Evolutionary conservation across 2,329 filamentous ascomycete genomes (phyloP).

Genomic region (Aaosphaeria arxii): DNA sequence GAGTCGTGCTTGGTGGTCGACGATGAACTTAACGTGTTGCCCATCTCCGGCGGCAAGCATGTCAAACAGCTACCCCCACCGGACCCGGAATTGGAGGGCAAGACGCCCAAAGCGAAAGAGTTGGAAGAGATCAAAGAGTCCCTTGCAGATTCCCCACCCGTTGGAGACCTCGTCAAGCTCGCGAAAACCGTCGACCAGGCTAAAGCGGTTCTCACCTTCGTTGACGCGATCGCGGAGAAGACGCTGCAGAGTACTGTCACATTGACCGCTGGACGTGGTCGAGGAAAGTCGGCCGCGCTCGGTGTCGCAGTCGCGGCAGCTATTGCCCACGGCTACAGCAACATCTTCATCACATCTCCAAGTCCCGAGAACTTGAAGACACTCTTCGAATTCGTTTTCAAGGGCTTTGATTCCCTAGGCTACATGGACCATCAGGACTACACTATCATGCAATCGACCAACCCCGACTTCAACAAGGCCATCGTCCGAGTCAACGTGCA

Average conservation of each 20-base stretch:
- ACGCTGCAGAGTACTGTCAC: slow-evolving; percentile 91
- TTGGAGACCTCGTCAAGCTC: slow-evolving; percentile 79
- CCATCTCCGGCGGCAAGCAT: slow-evolving; percentile 91
- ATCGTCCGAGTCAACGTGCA: slow-evolving; percentile 97
- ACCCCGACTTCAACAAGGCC: slow-evolving; percentile 98
- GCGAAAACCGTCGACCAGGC: slow-evolving; percentile 93
- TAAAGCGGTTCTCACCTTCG: slow-evolving; percentile 93
- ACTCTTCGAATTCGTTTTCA: slow-evolving; percentile 96
- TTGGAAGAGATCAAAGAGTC: slow-evolving; percentile 84
- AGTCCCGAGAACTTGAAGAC: slow-evolving; percentile 99
- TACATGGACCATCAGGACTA: slow-evolving; percentile 97
- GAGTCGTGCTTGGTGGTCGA: slow-evolving; percentile 93
- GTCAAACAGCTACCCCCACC: slow-evolving; percentile 78
- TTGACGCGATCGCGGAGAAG: slow-evolving; percentile 95
- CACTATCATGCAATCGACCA: slow-evolving; percentile 96
- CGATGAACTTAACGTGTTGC: slow-evolving; percentile 94
- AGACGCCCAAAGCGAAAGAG: slow-evolving; percentile 67
- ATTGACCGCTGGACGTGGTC: slow-evolving; percentile 86
- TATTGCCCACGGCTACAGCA: slow-evolving; percentile 94
- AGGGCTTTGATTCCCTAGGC: slow-evolving; percentile 90
- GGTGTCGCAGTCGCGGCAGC: slow-evolving; percentile 93
- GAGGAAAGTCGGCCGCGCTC: slow-evolving; percentile 94
- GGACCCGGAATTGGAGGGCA: slow-evolving; percentile 70
- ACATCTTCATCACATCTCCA: slow-evolving; percentile 98
- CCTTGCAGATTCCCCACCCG: slow-evolving; percentile 78